Conservation (phyloP, 768 basidiomycete genomes). For the Panaeolus papilionaceus region DNA sequence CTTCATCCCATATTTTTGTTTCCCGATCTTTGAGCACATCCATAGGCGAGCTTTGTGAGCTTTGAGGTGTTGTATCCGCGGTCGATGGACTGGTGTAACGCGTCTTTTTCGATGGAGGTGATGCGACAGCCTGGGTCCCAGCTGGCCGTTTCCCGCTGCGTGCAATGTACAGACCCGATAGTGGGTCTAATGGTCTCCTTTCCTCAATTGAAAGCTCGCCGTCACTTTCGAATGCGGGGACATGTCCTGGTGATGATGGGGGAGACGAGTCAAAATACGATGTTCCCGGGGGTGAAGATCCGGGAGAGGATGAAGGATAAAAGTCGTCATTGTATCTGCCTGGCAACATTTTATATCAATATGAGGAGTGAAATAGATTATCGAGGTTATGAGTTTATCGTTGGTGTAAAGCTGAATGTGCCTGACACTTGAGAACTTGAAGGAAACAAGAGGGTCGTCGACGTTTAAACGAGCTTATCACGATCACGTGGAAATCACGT, state of each 20-base stretch:
- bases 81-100: constrained; percentile 23
- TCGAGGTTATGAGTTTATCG: background rate
- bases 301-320: constrained; percentile 37
- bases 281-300: constrained; percentile 38
- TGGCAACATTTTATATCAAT: constrained; percentile 29
- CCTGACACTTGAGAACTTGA: background rate
- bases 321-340: constrained; percentile 20
- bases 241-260: constrained; percentile 51
- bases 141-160: constrained; percentile 33
- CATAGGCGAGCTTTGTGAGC: constrained; percentile 10
- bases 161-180: constrained; percentile 63
- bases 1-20: constrained; percentile 53
- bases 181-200: constrained; percentile 46
- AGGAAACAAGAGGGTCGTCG: too few relatives aligned
- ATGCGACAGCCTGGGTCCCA: constrained; percentile 39
- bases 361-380: constrained; percentile 16
- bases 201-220: constrained; percentile 19
- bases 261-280: constrained; percentile 50
- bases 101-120: constrained; percentile 31
- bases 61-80: constrained; percentile 3
- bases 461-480: background rate
- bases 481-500: background rate
- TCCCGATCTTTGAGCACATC: constrained; percentile 26
- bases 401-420: background rate
- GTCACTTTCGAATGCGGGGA: constrained; percentile 32